Percentiles rank a stretch among this genome's conserved stretches.
Evolutionary conservation across 108 stramenopile species (phyloP).

Genomic region (Skeletonema potamos): DNA sequence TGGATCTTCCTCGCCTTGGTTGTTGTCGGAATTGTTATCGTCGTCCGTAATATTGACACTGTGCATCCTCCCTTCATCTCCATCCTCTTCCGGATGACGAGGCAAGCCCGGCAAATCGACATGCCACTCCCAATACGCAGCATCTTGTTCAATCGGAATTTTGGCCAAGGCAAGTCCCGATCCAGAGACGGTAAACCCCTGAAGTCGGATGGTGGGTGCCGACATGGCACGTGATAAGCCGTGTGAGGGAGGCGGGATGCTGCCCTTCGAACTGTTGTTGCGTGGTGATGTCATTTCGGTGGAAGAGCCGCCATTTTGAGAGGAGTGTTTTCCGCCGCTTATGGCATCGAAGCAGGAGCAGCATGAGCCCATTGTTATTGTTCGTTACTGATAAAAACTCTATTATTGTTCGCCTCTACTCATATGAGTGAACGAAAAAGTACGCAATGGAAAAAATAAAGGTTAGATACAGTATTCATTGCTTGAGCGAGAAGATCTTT

Average conservation of each 20-base stretch:
- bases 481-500: no score
- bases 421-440: no score
- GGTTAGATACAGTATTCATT: no score
- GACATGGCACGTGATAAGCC: conserved; percentile 56
- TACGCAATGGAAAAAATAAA: no score
- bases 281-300: conserved; percentile 39
- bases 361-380: conserved; percentile 52
- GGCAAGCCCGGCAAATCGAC: conserved; percentile 42
- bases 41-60: conserved; percentile 34
- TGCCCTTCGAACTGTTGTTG: conserved; percentile 7
- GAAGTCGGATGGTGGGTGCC: conserved; percentile 54
- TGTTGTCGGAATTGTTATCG: conserved; percentile 43
- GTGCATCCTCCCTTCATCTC: conserved; percentile 24
- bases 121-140: conserved; percentile 90
- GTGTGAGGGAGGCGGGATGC: conserved; percentile 20
- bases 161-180: conserved; percentile 66
- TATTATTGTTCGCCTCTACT: no score
- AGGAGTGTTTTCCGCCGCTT: conserved; percentile 21
- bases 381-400: not conserved
- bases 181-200: conserved; percentile 48
- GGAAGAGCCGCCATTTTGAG: conserved; percentile 1
- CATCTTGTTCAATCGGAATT: conserved; percentile 79
- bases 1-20: conserved; percentile 10
- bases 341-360: conserved; percentile 54
- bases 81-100: conserved; percentile 7